Conservation (phyloP, 2,329 filamentous ascomycete genomes). For the Colletotrichum limetticola region DNA sequence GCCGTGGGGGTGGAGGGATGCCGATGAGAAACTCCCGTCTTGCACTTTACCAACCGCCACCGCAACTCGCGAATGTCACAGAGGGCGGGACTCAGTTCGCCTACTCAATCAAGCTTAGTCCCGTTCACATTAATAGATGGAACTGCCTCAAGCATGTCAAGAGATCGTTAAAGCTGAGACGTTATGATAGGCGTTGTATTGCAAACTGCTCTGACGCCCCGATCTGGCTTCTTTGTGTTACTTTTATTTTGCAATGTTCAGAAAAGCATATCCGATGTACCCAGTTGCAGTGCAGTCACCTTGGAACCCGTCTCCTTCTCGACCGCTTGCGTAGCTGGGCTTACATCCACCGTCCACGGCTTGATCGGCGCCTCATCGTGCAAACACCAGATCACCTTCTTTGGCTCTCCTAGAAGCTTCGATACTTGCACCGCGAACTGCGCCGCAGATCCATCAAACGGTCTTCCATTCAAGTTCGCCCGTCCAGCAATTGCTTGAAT, state of each 20-base stretch:
- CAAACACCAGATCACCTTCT: conserved; percentile 18
- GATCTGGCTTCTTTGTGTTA: background rate
- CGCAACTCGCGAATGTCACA: background rate
- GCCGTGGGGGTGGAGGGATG: background rate
- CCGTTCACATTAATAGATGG: background rate
- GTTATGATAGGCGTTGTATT: background rate
- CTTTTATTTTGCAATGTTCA: background rate
- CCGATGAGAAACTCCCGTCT: background rate
- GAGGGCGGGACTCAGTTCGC: background rate
- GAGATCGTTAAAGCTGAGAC: background rate
- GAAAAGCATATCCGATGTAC: background rate
- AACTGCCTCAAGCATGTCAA: background rate
- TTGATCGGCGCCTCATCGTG: conserved; percentile 20
- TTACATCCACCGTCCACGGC: conserved; percentile 8
- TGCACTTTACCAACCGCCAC: background rate
- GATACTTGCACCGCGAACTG: conserved; percentile 3
- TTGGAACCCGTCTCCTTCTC: background rate
- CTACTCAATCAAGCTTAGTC: background rate
- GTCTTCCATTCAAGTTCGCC: conserved; percentile 34
- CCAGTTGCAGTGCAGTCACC: background rate
- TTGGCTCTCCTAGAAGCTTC: background rate
- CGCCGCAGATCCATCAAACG: conserved; percentile 17
- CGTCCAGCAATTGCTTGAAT: conserved; percentile 39
- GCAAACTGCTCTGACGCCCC: background rate
- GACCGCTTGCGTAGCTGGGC: background rate